phyloP scores from a whole-genome alignment of 176 grass and related monocot species.

The Raddia guianensis region DNA sequence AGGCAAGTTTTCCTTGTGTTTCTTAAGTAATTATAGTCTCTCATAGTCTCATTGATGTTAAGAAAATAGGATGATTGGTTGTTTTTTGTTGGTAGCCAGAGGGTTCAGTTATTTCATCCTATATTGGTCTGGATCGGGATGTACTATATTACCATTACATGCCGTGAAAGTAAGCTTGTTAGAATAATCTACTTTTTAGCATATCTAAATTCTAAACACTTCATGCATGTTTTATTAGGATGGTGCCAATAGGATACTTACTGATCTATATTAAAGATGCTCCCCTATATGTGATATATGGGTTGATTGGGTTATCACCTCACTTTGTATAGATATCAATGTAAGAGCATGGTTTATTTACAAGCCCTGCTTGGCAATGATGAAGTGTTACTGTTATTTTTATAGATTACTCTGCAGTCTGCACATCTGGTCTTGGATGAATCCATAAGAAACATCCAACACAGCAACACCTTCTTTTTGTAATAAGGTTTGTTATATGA shows the following conservation, averaged over 20 bases:
- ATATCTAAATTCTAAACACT: background rate
- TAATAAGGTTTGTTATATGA: background rate
- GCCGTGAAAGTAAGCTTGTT: background rate
- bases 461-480: background rate
- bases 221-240: background rate
- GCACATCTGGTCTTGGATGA: background rate
- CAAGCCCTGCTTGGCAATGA: background rate
- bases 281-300: background rate
- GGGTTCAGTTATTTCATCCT: background rate
- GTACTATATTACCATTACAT: background rate
- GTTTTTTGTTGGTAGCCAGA: background rate
- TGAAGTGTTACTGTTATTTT: background rate
- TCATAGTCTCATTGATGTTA: background rate
- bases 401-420: background rate
- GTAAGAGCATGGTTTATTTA: too few species aligned
- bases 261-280: background rate
- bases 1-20: conserved; percentile 25
- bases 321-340: background rate
- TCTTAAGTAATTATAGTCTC: conserved; percentile 1
- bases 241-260: background rate
- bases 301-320: background rate
- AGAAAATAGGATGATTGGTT: background rate
- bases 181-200: background rate
- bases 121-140: too few species aligned
- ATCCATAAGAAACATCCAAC: background rate